Percentiles rank a stretch among this genome's conserved stretches.
These are phyloP conservation scores for Craspedostauros australis DNA, from an alignment of 108 stramenopile genomes.

Conservation along the genomic window DNA sequence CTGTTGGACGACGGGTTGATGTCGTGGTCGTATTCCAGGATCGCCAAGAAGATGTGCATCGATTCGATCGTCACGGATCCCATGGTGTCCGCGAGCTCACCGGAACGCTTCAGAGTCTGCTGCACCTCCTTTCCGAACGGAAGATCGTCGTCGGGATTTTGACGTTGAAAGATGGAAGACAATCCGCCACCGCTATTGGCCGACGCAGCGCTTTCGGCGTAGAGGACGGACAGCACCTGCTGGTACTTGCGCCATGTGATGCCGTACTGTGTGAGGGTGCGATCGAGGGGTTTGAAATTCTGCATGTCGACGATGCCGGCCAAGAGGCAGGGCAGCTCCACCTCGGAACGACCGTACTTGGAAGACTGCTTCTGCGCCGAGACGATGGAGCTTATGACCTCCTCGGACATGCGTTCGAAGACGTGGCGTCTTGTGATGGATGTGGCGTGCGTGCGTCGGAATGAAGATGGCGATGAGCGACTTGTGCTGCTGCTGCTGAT, in stretches of 20 bases:
- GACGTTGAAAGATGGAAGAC: constrained; percentile 22
- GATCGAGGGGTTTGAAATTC: constrained; percentile 23
- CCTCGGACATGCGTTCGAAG: constrained; percentile 66
- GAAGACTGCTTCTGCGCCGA: constrained; percentile 42
- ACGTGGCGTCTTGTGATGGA: constrained; percentile 17
- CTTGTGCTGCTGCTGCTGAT: no score
- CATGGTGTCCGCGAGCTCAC: constrained; percentile 39
- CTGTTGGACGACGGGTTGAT: no score
- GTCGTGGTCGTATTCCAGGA: constrained; percentile 43
- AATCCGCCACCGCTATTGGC: neutral
- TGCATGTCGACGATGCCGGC: constrained; percentile 48
- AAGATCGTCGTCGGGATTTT: constrained; percentile 32
- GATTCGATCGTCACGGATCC: constrained; percentile 29
- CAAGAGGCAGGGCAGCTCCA: constrained; percentile 27
- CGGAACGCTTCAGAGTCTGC: constrained; percentile 24
- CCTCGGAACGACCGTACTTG: constrained; percentile 20
- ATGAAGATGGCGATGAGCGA: neutral
- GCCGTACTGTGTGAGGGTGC: constrained; percentile 40
- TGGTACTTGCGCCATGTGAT: constrained; percentile 29
- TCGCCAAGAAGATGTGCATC: constrained; percentile 53
- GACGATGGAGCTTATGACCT: constrained; percentile 46
- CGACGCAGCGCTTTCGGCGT: constrained; percentile 9
- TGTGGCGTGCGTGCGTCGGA: neutral
- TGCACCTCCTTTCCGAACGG: constrained; percentile 45
- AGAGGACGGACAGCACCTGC: constrained; percentile 21